Evolutionary conservation across 257 asterid genomes (phyloP), one percentile per base, ranked within the genome.

Genomic region (Nicotiana undulata): DNA sequence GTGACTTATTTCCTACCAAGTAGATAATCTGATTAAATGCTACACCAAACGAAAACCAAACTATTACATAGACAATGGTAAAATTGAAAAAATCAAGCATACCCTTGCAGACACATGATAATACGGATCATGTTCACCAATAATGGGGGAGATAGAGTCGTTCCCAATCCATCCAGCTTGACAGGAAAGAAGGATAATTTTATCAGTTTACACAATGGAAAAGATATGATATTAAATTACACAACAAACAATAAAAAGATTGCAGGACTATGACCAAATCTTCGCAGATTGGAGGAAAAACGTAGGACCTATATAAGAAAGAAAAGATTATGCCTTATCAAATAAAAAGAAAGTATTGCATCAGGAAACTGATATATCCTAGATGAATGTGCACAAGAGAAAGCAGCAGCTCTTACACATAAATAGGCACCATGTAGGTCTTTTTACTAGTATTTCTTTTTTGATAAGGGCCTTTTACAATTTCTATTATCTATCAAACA

Each of bases 111-210:
- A 88, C 68, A 94, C 97, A 44, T 85, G 94, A 88, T 90, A 92
- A 89, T 96, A 96, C 3, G 93, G 97, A 83, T 96, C 98, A 13
- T 89, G 97, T 86, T 88, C 97, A 77, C 99, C 99, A 80, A 96
- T 96, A 86, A 96, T 90, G 63, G 99, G 98, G 65, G 98, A 91
- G 90, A 96, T 88, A 80, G 97, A 97, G 83, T 93, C 95, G 63
- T 88, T 87, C 79, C 98, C 98, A 63, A 96, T 92, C 99, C 99
- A 96, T 87, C 99, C 98, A 88, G 99, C 99, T 94, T 88, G 82
- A 87, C 65, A 76, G 81, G 85, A 67, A 72, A 67, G 58, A 58
- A 20, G 58, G 63, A 55, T 22, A 31, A 12, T 49, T 58, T 75
- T 46, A 51, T 31, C 1, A 76, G 58, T 51, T 32, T 79, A 79